These are phyloP conservation scores for Botryosphaeria agaves DNA, from an alignment of 2,329 filamentous ascomycete species.

Conservation along the genomic window DNA sequence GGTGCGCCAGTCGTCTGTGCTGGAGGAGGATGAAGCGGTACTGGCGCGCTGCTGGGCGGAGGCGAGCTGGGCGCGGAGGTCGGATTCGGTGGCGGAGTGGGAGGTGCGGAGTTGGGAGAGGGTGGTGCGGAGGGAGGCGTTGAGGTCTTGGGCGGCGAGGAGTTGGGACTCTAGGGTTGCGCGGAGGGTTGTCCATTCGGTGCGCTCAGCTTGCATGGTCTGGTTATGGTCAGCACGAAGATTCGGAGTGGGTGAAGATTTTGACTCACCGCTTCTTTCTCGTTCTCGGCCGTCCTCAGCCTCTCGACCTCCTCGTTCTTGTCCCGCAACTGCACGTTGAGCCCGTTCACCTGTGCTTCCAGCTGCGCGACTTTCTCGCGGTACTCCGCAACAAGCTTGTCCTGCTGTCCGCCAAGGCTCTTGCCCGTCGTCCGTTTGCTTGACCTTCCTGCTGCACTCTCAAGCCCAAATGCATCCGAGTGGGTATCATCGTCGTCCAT, in stretches of 20 bases:
- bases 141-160: slow-evolving; percentile 56
- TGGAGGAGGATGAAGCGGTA: slow-evolving; percentile 6
- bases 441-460: slow-evolving; percentile 20
- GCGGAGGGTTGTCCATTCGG: slow-evolving; percentile 52
- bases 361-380: slow-evolving; percentile 60
- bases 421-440: slow-evolving; percentile 25
- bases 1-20: slow-evolving; percentile 39
- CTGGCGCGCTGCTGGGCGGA: slow-evolving; percentile 4
- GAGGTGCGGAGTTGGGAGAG: slow-evolving; percentile 56
- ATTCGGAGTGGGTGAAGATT: too few species aligned
- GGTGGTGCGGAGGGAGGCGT: slow-evolving; percentile 62
- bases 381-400: slow-evolving; percentile 66
- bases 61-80: slow-evolving; percentile 5
- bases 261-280: too few species aligned
- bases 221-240: slow-evolving; percentile 17
- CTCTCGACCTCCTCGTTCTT: slow-evolving; percentile 55
- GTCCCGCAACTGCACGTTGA: slow-evolving; percentile 51
- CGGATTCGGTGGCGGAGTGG: slow-evolving; percentile 31
- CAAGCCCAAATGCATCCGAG: slow-evolving; percentile 46
- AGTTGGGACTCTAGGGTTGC: slow-evolving; percentile 55
- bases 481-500: slow-evolving; percentile 36
- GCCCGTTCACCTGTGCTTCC: slow-evolving; percentile 51
- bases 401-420: slow-evolving; percentile 28
- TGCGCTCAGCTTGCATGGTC: too few species aligned
- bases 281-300: slow-evolving; percentile 27